These are phyloP conservation scores for Rubroboletus satanas DNA, from an alignment of 768 basidiomycete species.

Conservation along the genomic window DNA sequence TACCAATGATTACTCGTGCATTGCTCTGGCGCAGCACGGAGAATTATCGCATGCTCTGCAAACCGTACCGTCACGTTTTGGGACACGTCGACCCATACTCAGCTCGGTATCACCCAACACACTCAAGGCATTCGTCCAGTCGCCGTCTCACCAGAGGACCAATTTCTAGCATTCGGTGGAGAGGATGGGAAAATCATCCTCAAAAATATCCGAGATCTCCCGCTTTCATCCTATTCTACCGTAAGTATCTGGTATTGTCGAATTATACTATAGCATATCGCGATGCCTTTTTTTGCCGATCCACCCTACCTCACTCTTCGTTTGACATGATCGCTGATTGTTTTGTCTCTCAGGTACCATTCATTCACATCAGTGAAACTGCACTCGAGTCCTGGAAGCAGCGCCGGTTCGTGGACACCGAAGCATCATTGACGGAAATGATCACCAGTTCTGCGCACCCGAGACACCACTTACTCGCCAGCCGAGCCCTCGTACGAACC, in stretches of 20 bases:
- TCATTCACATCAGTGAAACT: not conserved
- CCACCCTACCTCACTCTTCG: not conserved
- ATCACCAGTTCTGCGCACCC: no score
- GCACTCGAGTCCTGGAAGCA: not conserved
- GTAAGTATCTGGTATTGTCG: not conserved
- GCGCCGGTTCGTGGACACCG: not conserved
- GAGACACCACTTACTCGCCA: no score
- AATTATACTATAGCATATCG: no score
- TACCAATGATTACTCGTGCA: not conserved
- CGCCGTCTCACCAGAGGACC: not conserved
- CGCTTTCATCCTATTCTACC: not conserved
- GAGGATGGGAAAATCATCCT: not conserved
- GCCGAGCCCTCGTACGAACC: no score
- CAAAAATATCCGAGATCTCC: not conserved
- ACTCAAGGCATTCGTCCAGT: not conserved
- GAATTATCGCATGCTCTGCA: not conserved
- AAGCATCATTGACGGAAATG: not conserved
- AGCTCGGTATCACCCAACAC: not conserved
- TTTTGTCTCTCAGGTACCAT: not conserved
- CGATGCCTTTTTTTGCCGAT: no score
- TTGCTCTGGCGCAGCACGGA: not conserved
- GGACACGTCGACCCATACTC: not conserved
- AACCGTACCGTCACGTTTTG: not conserved
- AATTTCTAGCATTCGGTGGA: not conserved
- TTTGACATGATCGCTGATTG: not conserved